Conservation (phyloP, 1,284 basidiomycete genomes). For the Flammula alnicola region DNA sequence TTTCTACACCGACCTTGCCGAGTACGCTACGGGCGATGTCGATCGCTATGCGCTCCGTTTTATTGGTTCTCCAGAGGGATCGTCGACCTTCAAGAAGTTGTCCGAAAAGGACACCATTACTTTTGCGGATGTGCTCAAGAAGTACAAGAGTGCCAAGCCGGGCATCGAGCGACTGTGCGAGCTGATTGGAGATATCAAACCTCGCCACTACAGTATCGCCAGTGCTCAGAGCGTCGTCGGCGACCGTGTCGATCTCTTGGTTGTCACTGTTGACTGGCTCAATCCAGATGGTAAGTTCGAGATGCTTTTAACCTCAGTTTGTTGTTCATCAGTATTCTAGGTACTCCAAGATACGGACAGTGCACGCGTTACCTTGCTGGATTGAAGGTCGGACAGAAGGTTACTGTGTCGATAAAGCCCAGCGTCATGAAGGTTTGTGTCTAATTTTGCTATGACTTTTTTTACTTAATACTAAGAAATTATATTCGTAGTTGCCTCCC, state of each 20-base stretch:
- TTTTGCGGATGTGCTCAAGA: slow-evolving; percentile 87
- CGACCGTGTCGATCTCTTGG: slow-evolving; percentile 90
- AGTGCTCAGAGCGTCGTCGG: slow-evolving; percentile 95
- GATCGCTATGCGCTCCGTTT: slow-evolving; percentile 90
- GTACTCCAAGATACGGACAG: slow-evolving; percentile 86
- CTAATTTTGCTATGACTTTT: background rate
- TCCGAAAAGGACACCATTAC: slow-evolving; percentile 94
- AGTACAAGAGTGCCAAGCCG: slow-evolving; percentile 83
- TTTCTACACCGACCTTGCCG: slow-evolving; percentile 90
- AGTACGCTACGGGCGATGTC: slow-evolving; percentile 71
- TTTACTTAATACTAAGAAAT: background rate
- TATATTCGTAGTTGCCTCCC: slow-evolving; percentile 70
- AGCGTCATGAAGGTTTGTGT: slow-evolving; percentile 95
- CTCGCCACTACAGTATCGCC: slow-evolving; percentile 98
- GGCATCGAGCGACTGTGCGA: slow-evolving; percentile 86
- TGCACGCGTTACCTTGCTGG: slow-evolving; percentile 94
- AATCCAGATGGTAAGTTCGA: slow-evolving; percentile 74
- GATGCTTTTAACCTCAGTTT: background rate
- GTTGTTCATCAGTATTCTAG: slow-evolving; percentile 42
- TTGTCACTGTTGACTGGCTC: slow-evolving; percentile 96
- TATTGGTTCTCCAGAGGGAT: slow-evolving; percentile 92
- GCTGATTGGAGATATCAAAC: slow-evolving; percentile 92
- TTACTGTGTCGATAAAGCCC: slow-evolving; percentile 98
- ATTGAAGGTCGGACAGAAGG: slow-evolving; percentile 86
- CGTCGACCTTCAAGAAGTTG: slow-evolving; percentile 93